These are phyloP conservation scores for Solanum sejunctum DNA, from an alignment of 257 asterid genomes.

Conservation along the genomic window DNA sequence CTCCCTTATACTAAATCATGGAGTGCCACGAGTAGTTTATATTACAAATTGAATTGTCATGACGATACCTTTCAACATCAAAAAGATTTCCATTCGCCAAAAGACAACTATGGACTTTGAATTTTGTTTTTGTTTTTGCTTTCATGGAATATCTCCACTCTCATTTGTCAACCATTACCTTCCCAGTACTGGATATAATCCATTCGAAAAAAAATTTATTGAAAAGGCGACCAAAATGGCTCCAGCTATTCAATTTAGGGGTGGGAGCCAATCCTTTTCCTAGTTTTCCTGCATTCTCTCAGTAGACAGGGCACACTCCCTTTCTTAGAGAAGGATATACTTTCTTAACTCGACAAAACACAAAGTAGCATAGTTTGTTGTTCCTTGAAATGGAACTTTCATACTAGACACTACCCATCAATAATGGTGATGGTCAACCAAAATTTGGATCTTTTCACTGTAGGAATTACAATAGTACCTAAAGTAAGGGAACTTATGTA, in stretches of 20 bases:
- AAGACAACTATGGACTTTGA: background rate
- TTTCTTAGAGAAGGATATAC: background rate
- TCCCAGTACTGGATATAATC: background rate
- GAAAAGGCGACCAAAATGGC: background rate
- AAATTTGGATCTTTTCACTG: background rate
- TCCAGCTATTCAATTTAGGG: background rate
- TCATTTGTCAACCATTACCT: background rate
- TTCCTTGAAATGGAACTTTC: background rate
- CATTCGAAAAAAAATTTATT: background rate
- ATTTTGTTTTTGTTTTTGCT: background rate
- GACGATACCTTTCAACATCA: background rate
- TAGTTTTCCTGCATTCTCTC: background rate
- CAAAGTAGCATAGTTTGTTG: background rate
- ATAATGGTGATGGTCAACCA: background rate
- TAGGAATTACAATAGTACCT: background rate
- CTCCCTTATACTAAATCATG: background rate
- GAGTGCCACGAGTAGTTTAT: background rate
- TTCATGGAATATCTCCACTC: background rate
- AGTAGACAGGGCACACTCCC: background rate
- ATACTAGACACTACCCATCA: background rate
- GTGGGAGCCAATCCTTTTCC: background rate
- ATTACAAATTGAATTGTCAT: background rate
- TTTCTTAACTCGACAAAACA: background rate
- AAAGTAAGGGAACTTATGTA: background rate
- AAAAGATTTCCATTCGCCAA: background rate